phyloP scores from a whole-genome alignment of 2,329 filamentous ascomycete species.

The Xylariaceae sp. region DNA sequence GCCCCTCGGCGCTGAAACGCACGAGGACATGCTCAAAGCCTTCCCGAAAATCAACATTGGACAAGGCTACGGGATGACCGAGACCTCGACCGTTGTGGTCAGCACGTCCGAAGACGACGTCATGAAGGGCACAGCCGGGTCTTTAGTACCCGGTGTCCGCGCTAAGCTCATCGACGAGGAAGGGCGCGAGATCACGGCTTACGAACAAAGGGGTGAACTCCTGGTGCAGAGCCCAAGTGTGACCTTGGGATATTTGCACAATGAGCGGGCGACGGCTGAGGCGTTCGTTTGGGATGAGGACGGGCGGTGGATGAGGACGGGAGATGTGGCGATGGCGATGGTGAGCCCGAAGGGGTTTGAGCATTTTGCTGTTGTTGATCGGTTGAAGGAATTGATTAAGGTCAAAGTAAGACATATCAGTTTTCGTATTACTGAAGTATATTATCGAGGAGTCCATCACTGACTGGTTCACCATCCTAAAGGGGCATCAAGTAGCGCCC shows the following conservation, averaged over 20 bases:
- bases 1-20: conserved; percentile 69
- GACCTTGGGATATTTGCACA: conserved; percentile 80
- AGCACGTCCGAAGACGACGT: conserved; percentile 60
- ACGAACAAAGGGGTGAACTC: conserved; percentile 73
- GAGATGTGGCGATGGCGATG: conserved; percentile 74
- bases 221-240: conserved; percentile 73
- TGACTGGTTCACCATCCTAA: not conserved
- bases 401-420: conserved; percentile 41
- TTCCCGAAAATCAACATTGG: conserved; percentile 55
- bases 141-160: conserved; percentile 60
- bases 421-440: no score
- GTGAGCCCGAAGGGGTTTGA: conserved; percentile 64
- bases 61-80: conserved; percentile 75
- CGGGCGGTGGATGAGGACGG: conserved; percentile 75
- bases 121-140: conserved; percentile 68
- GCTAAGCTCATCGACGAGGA: conserved; percentile 65
- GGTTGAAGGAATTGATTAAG: conserved; percentile 53
- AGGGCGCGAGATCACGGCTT: conserved; percentile 62
- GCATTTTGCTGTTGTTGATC: conserved; percentile 81
- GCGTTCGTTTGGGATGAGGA: conserved; percentile 68
- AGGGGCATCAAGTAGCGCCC: conserved; percentile 76
- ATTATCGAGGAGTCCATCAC: not conserved
- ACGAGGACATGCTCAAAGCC: conserved; percentile 45
- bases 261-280: conserved; percentile 75
- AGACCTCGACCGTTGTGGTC: conserved; percentile 68